These are phyloP conservation scores for Tricholoma sp. DNA, from an alignment of 768 basidiomycete genomes.

Conservation along the genomic window DNA sequence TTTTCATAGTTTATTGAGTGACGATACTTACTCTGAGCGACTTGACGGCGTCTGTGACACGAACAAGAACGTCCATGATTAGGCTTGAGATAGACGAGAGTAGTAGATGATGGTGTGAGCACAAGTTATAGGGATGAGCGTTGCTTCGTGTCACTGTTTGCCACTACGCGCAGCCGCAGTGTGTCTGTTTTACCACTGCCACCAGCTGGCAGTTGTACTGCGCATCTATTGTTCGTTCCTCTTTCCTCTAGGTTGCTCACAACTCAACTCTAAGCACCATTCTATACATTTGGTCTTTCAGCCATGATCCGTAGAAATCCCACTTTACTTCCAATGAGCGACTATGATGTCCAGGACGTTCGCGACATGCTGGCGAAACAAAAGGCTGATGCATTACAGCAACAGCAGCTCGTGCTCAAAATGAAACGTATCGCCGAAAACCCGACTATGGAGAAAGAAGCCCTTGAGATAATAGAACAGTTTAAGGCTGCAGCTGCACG, in stretches of 20 bases:
- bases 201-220: constrained; percentile 9
- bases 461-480: constrained; percentile 26
- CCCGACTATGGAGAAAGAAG: constrained; percentile 24
- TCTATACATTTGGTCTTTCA: neutral
- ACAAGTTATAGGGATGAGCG: constrained; percentile 10
- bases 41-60: constrained; percentile 64
- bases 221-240: constrained; percentile 6
- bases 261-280: neutral
- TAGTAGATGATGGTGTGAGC: constrained; percentile 8
- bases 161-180: constrained; percentile 1
- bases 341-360: constrained; percentile 75
- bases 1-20: neutral
- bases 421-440: constrained; percentile 45
- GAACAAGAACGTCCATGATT: constrained; percentile 62
- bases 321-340: constrained; percentile 71
- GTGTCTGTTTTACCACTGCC: constrained; percentile 3
- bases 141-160: constrained; percentile 2
- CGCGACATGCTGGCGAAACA: constrained; percentile 54
- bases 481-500: constrained; percentile 23
- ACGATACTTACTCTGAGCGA: constrained; percentile 55
- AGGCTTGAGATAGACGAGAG: constrained; percentile 2
- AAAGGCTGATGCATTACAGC: constrained; percentile 34
- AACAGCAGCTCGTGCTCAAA: constrained; percentile 37
- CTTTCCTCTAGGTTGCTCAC: constrained; percentile 9
- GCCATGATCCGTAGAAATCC: constrained; percentile 76